Evolutionary conservation across 2,329 filamentous ascomycete genomes (phyloP).

Genomic region (Fusarium miscanthi): DNA sequence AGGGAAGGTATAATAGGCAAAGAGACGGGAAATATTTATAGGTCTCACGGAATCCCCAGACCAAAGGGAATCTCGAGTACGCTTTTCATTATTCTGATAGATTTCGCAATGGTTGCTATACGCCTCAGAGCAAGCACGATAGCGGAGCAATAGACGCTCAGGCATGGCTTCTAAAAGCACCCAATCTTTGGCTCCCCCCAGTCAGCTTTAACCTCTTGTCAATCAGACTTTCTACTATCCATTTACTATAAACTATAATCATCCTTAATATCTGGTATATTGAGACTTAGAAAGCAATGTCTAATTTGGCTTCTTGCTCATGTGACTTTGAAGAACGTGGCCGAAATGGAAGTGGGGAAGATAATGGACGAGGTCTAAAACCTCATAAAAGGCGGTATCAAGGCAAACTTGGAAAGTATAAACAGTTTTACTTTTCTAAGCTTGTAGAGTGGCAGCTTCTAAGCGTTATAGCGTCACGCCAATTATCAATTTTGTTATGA

Average conservation of each 20-base stretch:
- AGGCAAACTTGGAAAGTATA: too few relatives aligned
- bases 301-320: neutral
- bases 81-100: neutral
- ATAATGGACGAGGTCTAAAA: neutral
- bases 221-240: neutral
- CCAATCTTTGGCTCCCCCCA: neutral
- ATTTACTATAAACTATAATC: neutral
- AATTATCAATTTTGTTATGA: rapidly evolving
- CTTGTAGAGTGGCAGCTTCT: neutral
- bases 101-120: rapidly evolving
- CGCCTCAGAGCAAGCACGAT: neutral
- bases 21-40: too few relatives aligned
- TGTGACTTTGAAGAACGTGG: neutral
- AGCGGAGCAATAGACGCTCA: neutral
- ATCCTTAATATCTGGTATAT: neutral
- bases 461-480: neutral
- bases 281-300: too few relatives aligned
- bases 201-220: too few relatives aligned
- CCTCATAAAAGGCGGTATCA: neutral
- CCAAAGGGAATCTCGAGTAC: too few relatives aligned
- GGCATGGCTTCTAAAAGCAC: neutral
- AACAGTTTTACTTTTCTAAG: neutral
- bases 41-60: rapidly evolving
- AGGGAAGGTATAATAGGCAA: neutral
- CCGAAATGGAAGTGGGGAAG: neutral